phyloP scores from a whole-genome alignment of 2,329 filamentous ascomycete genomes.

The Botrytis deweyae region DNA sequence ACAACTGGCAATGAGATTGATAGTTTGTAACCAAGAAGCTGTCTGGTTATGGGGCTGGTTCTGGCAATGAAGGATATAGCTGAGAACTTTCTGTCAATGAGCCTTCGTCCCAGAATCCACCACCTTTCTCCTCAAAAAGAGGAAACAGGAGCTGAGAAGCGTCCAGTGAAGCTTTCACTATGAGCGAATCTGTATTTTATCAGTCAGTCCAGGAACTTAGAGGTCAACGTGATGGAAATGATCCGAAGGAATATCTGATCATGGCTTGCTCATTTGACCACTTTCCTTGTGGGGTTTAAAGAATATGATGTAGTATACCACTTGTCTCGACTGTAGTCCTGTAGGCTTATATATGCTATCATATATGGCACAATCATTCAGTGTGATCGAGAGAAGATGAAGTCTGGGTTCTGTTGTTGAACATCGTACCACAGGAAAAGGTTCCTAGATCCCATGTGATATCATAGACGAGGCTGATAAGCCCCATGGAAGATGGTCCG shows the following conservation, averaged over 20 bases:
- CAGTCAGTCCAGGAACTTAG: background rate
- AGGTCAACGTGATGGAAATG: background rate
- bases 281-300: background rate
- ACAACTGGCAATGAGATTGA: background rate
- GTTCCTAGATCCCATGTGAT: background rate
- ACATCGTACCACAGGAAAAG: background rate
- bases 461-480: constrained; percentile 3
- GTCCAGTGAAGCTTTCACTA: background rate
- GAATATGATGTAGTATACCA: background rate
- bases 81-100: background rate
- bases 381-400: background rate
- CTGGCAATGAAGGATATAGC: background rate
- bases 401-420: background rate
- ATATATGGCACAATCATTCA: background rate
- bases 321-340: background rate
- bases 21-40: background rate
- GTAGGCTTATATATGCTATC: background rate
- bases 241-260: background rate
- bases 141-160: background rate
- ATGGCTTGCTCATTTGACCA: background rate
- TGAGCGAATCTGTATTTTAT: background rate
- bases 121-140: background rate
- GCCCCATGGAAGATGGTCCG: background rate
- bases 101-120: background rate
- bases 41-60: background rate